Evolutionary conservation across 257 asterid species (phyloP), one percentile per base, ranked within the genome.

Genomic region (Prunella vulgaris): DNA sequence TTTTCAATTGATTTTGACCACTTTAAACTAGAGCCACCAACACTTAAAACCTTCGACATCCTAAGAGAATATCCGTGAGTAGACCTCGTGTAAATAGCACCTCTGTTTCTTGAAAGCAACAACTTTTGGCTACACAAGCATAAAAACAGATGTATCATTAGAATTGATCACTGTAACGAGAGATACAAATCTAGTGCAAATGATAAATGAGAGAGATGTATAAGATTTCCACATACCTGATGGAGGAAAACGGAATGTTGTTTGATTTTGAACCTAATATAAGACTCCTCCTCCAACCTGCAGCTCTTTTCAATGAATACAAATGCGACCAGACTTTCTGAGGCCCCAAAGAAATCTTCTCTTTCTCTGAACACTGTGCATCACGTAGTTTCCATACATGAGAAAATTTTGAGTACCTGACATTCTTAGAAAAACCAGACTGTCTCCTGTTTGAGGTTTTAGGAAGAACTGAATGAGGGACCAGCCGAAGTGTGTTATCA

Each of bases 1-100:
- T 70, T 88, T 79, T 91, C 99, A 66, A 89, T 85, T 68, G 99
- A 87, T 84, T 94, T 94, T 74, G 97, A 91, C 99, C 99, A 93
- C 90, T 91, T 94, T 76, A 90, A 83, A 79, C 89, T 89, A 70
- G 87, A 71, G 27, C 96, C 92, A 71, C 90, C 82, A 80, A 86
- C 91, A 81, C 96, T 80, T 63, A 86, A 70, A 48, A 89, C 91
- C 83, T 88, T 84, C 67, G 97, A 91, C 77, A 87, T 84, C 79
- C 70, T 80, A 51, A 94, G 94, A 75, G 97, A 88, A 70, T 87
- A 92, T 27, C 99, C 99, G 79, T 79, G 84, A 38, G 76, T 66
- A 38, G 99, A 89, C 78, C 92, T 91, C 63, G 87, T 89, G 81
- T 94, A 94, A 65, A 89, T 63, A 48, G 99, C 87, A 70, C 90